Base-by-base conservation (phyloP, 306 rosid genomes). In the Castanopsis chinensis region DNA sequence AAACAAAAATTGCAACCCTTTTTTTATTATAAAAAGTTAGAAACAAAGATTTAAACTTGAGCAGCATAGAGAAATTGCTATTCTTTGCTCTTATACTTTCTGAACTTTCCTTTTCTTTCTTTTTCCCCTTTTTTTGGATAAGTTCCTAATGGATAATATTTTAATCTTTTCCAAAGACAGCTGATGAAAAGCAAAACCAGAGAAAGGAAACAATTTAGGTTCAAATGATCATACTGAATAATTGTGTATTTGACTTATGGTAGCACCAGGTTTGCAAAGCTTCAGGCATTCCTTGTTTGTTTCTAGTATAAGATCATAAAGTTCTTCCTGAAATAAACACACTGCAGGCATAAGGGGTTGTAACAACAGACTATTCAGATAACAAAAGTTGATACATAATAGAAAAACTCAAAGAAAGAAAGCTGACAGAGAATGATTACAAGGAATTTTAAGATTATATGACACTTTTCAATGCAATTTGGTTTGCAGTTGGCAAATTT, bases 181-280 rank as follows among this genome's bases (percentile, higher is more conserved):
- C 49, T 67, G 27, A 19, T 74, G 73, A 71, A 57, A 30, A 51
- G 80, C 49, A 83, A 75, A 37, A 52, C 61, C 41, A 20, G 30
- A 12, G 21, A 43, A 23, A 32, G 58, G 72, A 71, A 57, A 79
- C 69, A 69, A 63, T 65, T 10, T 55, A 13, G 27, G 78, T 57
- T 71, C 58, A 72, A 75, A 76, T 73, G 74, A 79, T 73, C 77
- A 60, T 91, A 95, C 99, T 76, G 99, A 91, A 78, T 82, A 75
- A 82, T 93, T 76, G 86, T 95, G 99, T 86, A 95, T 92, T 84
- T 90, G 78, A 76, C 85, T 85, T 71, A 92, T 86, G 75, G 88
- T 89, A 73, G 89, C 88, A 71, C 99, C 97, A 37, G 99, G 98
- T 83, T 85, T 90, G 87, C 99, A 95, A 78, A 90, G 98, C 83